Percentiles rank a stretch among this genome's conserved stretches.
Conservation (phyloP, 106 monocot genomes). For the Platanthera zijinensis region DNA sequence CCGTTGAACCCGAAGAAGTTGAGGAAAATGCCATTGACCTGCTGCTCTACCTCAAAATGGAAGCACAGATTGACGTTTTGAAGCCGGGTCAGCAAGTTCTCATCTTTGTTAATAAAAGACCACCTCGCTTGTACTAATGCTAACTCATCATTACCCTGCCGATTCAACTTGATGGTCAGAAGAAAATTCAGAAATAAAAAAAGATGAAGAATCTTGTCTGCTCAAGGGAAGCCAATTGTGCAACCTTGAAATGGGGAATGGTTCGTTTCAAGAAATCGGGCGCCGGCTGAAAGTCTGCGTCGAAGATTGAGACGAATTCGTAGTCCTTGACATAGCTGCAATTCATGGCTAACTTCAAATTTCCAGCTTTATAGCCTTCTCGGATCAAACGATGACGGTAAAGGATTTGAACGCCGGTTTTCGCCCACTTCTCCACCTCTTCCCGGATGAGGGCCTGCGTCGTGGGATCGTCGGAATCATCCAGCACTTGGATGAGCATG, state of each 20-base stretch:
- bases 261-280: slow-evolving; percentile 84
- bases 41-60: slow-evolving; percentile 99
- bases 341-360: slow-evolving; percentile 90
- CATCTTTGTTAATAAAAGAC: slow-evolving; percentile 97
- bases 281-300: slow-evolving; percentile 83
- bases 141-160: slow-evolving; percentile 76
- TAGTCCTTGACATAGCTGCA: slow-evolving; percentile 91
- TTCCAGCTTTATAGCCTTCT: slow-evolving; percentile 93
- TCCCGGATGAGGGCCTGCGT: slow-evolving; percentile 70
- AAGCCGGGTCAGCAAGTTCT: slow-evolving; percentile 88
- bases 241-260: slow-evolving; percentile 84
- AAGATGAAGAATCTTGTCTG: background rate
- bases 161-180: background rate
- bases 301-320: slow-evolving; percentile 94
- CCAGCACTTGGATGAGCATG: slow-evolving; percentile 79
- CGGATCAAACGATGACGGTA: slow-evolving; percentile 73
- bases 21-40: slow-evolving; percentile 85
- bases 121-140: slow-evolving; percentile 88
- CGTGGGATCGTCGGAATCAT: slow-evolving; percentile 72
- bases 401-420: slow-evolving; percentile 47
- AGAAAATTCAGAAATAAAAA: background rate
- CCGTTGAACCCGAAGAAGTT: slow-evolving; percentile 99
- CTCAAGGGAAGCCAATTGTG: background rate
- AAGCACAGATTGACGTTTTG: slow-evolving; percentile 97
- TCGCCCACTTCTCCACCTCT: slow-evolving; percentile 83